These are phyloP conservation scores for Colletotrichum cordylinicola DNA, from an alignment of 2,329 filamentous ascomycete genomes.

Conservation along the genomic window DNA sequence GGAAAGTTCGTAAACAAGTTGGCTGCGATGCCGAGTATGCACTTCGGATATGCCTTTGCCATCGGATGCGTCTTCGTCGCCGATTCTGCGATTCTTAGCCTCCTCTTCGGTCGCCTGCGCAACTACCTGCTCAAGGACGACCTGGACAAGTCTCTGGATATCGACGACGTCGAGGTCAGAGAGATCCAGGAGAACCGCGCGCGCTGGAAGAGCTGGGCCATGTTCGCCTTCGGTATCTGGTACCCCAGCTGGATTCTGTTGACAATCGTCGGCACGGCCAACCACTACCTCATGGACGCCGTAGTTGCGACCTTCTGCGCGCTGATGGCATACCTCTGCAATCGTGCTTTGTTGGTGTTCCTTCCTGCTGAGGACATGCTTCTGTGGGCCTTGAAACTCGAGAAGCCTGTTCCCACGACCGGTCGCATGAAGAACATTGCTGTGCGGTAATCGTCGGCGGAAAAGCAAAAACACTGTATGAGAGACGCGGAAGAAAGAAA, in stretches of 20 bases:
- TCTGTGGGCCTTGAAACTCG: conserved; percentile 64
- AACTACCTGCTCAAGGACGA: conserved; percentile 17
- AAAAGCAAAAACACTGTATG: neutral
- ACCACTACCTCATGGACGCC: conserved; percentile 71
- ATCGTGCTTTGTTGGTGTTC: conserved; percentile 61
- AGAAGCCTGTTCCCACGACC: conserved; percentile 65
- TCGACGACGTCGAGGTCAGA: conserved; percentile 24
- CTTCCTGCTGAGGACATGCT: conserved; percentile 70
- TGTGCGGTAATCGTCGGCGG: neutral
- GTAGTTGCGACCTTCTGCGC: conserved; percentile 68
- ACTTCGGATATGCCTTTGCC: conserved; percentile 61
- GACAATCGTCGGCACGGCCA: conserved; percentile 66
- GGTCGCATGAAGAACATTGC: conserved; percentile 31
- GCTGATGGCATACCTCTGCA: conserved; percentile 60
- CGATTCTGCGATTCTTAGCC: conserved; percentile 53
- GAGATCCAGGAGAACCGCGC: conserved; percentile 26
- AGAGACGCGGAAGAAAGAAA: neutral
- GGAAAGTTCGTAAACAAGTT: conserved; percentile 64
- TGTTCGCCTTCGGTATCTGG: conserved; percentile 47
- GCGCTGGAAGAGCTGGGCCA: conserved; percentile 31
- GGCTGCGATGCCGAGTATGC: conserved; percentile 63
- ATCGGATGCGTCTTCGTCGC: conserved; percentile 60
- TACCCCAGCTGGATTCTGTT: conserved; percentile 61
- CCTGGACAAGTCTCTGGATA: conserved; percentile 17
- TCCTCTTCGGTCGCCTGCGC: conserved; percentile 32